Base-by-base conservation (phyloP, 768 basidiomycete species). In the Serpula lacrymans region DNA sequence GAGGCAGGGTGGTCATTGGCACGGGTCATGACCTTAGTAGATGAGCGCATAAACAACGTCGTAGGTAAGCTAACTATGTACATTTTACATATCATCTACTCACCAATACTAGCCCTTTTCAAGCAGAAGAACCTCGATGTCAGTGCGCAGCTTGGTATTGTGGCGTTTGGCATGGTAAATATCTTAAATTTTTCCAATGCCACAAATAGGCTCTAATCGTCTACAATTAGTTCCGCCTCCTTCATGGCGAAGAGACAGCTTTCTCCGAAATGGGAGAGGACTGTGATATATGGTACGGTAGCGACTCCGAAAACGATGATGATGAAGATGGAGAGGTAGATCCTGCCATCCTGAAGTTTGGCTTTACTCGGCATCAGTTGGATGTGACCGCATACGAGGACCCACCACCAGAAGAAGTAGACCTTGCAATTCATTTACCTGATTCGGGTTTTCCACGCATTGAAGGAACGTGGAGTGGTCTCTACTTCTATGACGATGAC, bases 161-260 rank as follows among this genome's bases (percentile, higher is more conserved):
- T 50, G 5, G 57, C 60, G 6, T 50, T 48, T 45, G 60, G 59
- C 6, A 35, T 64, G n/a, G 62, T 62, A 13, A 33, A 53, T 34
- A 10, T 13, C 11, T 5, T 17, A 6, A 6, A 14, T 18, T 33
- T 14, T 33, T 33, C 14, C 14, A 33, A 33, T 33, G 20, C 6
- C n/a, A 7, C 20, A 14, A 33, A 33, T 33, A n/a, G n/a, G n/a
- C n/a, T 6, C 31, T 14, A 9, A 9, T 33, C 12, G 30, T 22
- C 21, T n/a, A n/a, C n/a, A n/a, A 7, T 22, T 17, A 41, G 39
- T 41, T 41, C 22, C 16, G 22, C 10, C 11, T 41, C 3, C 9
- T 41, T 6, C 28, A 20, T n/a, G 16, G 11, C 22, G 18, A 5
- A n/a, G 5, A 13, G 2, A 6, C 9, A 10, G 30, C n/a, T 12